Evolutionary conservation across 331 rosid species (phyloP), one percentile per base, ranked within the genome.

Genomic region (Pyrus hybrid): DNA sequence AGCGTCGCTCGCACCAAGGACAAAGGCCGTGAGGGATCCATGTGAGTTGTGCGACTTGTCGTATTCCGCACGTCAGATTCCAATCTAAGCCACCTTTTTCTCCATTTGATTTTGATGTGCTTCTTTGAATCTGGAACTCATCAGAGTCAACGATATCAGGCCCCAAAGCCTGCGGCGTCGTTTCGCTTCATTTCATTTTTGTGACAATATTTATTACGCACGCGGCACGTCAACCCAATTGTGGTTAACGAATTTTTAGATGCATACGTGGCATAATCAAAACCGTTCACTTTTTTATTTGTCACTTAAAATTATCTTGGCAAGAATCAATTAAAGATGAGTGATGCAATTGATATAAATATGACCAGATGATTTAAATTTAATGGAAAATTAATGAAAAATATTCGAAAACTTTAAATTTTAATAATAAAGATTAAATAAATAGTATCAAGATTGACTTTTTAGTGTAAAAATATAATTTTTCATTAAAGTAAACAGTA

Each of bases 1-100:
- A 41, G 67, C 33, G 70, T 43, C 32, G 78, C 56, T 3, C 47
- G 28, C 70, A 37, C 33, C 80, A 58, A 63, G 69, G 80, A 72
- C 80, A 77, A 63, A 64, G 70, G 83, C 69, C 79, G 51, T 61
- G 80, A 20, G 70, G 84, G 63, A 41, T 76, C 77, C 98, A 93
- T 79, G 96, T 64, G 68, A 64, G 45, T 17, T 29, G 45, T 91
- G 92, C 85, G 79, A 76, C 53, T 73, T 87, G 84, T 81, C 89
- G 83, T 80, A 74, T 58, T 61, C n/a, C 29, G 13, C 69, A 25
- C 70, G 70, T 73, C 69, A 62, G 23, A 43, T 73, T 61, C 61
- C 70, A 26, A 12, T 62, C 1, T 3, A 41, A 41, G 26, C 8
- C 3, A 9, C 63, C 75, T 41, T 17, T 29, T n/a, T 1, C 22